Conservation (phyloP, 305 asterid genomes). For the Fraxinus sp. region DNA sequence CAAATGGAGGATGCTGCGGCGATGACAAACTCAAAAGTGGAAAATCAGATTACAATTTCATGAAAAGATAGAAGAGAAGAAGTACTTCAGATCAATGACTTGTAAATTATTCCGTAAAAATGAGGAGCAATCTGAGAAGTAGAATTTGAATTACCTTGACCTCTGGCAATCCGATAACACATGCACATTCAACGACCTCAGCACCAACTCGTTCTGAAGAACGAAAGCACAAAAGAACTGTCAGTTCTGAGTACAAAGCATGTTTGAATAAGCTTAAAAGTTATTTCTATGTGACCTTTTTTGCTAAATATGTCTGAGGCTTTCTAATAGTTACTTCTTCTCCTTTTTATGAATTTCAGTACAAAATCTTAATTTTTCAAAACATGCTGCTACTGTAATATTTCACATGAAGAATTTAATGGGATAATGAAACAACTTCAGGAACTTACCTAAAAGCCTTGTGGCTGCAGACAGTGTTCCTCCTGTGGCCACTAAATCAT, state of each 20-base stretch:
- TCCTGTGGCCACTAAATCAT: slow-evolving; percentile 84
- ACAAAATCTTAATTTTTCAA: background rate
- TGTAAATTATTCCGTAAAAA: background rate
- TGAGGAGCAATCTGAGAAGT: background rate
- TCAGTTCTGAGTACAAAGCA: background rate
- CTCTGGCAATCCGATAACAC: slow-evolving; percentile 79
- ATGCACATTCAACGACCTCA: slow-evolving; percentile 79
- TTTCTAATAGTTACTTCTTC: background rate
- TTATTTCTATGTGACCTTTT: background rate
- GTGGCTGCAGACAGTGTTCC: slow-evolving; percentile 84
- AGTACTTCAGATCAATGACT: background rate
- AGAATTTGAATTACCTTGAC: slow-evolving; percentile 49
- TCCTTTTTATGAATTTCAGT: background rate
- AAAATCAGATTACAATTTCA: background rate
- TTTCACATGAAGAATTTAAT: background rate
- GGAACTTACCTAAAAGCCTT: slow-evolving; percentile 60
- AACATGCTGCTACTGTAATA: background rate
- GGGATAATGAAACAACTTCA: background rate
- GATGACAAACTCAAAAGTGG: background rate
- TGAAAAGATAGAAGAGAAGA: background rate
- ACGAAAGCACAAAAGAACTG: background rate
- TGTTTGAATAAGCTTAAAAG: background rate
- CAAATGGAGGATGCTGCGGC: background rate
- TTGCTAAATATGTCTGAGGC: background rate
- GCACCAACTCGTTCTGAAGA: slow-evolving; percentile 66